Base-by-base conservation (phyloP, 352 stramenopile species). In the Pythium oligandrum region DNA sequence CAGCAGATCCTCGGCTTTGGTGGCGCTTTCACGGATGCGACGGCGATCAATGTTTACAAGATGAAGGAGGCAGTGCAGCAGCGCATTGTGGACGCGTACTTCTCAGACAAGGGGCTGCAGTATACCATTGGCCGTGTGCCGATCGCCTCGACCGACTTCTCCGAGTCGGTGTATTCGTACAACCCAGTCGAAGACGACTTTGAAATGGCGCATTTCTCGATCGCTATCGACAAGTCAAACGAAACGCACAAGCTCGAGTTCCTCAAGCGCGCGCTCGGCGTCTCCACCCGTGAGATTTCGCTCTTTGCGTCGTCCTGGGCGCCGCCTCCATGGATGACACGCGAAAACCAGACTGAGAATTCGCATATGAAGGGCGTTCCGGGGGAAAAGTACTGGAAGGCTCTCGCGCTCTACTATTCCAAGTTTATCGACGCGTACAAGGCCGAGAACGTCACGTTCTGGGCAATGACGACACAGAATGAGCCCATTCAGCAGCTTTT, bases 131-230 rank as follows among this genome's bases (percentile, higher is more conserved):
- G 75, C 2, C 71, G 84, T 10, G 70, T 95, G 36, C 80, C 75
- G n/a, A 91, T 95, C 51, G 75, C 64, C 17, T 85, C 73, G 32
- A 86, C 70, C 42, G 85, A 95, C 57, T 95, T 95, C 58, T 93
- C 79, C 39, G 57, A 55, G 61, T 64, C 56, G 36, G 54, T 76
- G 33, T 80, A 75, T 54, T 80, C 65, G 40, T 78, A 80, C 57
- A 61, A 80, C 40, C 51, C 59, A 31, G 57, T 59, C 9, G 61
- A 55, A 9, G 68, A 62, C 35, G 68, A 80, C 51, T 52, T 78
- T 17, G 55, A 58, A n/a, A 71, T 80, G 71, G 58, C 43, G 35
- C 58, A 88, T 50, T 95, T 95, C 66, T 83, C 80, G 54, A 71
- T 81, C 47, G 68, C 63, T 42, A 68, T 90, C 33, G 86, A 95